Base-by-base conservation (phyloP, 1,284 basidiomycete genomes). In the Farysia itapuensis region DNA sequence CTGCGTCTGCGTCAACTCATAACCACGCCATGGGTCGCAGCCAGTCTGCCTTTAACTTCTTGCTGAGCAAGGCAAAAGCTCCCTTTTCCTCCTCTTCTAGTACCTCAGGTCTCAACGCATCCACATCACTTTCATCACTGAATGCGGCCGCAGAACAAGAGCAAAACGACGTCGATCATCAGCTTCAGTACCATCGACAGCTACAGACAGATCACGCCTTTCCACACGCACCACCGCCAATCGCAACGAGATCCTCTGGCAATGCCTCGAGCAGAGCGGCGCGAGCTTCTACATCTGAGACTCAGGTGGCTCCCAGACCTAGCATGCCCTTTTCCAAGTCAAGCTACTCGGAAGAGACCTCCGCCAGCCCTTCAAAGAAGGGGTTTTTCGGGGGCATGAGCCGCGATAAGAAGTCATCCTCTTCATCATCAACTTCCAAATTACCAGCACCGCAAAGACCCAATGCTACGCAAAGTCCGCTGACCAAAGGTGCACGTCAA, bases 11-110 rank as follows among this genome's bases (percentile, higher is more conserved):
- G 4, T 30, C 31, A 14, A 18, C 42, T n/a, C n/a, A n/a, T n/a
- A 34, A 44, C 14, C 42, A 65, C 34, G 43, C 39, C 5, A 67
- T 72, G 20, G 64, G 65, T 21, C 48, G 68, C 19, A 69, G 66
- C 37, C 68, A 69, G 22, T 69, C 66, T 6, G 57, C 70, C 11
- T 64, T 72, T 57, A 70, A 70, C 50, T 71, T 72, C 32, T 44
- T 72, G 16, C 43, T 72, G 33, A 64, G 45, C 47, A 72, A 70
- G 43, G 70, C 70, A 3, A 72, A 72, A 40, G 60, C 47, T 16
- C 53, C 65, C 21, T 70, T 70, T 39, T 61, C 64, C 20, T 67
- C 64, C 4, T 64, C 64, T 1, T 46, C 51, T 7, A 54, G 50
- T 35, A 58, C 57, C 1, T 39, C 47, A 18, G 42, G 39, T 4